Base-by-base conservation (phyloP, 352 stramenopile genomes). In the Phytophthora multivora region DNA sequence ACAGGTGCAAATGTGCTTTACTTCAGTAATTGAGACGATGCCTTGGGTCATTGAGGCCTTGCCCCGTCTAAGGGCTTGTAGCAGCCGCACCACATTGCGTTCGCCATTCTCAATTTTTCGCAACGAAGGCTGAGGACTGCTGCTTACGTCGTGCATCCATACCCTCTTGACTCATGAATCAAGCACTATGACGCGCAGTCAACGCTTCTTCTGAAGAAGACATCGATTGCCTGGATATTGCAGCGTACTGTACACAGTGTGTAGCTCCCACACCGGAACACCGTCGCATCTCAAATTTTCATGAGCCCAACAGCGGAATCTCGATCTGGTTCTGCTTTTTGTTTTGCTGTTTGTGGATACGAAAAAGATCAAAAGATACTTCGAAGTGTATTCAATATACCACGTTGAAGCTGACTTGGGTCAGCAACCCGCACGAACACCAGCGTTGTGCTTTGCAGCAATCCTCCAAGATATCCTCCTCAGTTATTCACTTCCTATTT, bases 21-120 rank as follows among this genome's bases (percentile, higher is more conserved):
- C 28, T 33, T n/a, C n/a, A n/a, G n/a, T n/a, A n/a, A 33, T 8
- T 13, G 9, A 33, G 4, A 13, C 28, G 9, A 33, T 8, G 9
- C 8, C 9, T 9, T 13, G 7, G 7, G 28, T 13, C 28, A 13
- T 33, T 33, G 9, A 33, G 28, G 28, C 8, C 11, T 58, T 49
- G 52, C 19, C 41, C 21, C 41, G 42, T 48, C 31, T 59, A 51
- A 43, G 25, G n/a, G 30, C 28, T 21, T 43, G 36, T 21, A 25
- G 45, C 56, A 58, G 56, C 56, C 46, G 28, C 54, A 15, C 33
- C n/a, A 10, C 33, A 51, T 46, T 58, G 56, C 56, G 38, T 31
- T 51, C 21, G 26, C n/a, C 38, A 11, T 58, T 50, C 46, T 39
- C 47, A 64, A 51, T 58, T 64, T 64, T 64, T 64, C 55, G 28